A percentile compares a stretch with the other conserved stretches of the same genome.
Evolutionary conservation across 768 basidiomycete genomes (phyloP).

Genomic region (Mycena galopus): DNA sequence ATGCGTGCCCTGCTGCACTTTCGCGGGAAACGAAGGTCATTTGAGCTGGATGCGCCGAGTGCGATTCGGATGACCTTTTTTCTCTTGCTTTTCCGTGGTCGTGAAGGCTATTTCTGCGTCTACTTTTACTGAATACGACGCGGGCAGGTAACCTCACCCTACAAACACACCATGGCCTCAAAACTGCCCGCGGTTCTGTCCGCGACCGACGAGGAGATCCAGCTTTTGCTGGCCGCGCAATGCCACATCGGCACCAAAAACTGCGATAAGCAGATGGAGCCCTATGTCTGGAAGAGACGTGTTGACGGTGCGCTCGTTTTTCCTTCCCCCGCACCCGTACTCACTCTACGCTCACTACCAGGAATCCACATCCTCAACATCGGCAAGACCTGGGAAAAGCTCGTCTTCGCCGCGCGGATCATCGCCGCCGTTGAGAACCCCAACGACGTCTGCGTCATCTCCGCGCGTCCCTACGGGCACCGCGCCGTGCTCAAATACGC

Average conservation of each 20-base stretch:
- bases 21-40: constrained; percentile 46
- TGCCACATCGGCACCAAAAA: constrained; percentile 99
- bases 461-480: constrained; percentile 98
- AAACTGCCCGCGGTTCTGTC: constrained; percentile 95
- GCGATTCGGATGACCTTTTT: constrained; percentile 50
- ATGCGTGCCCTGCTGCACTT: constrained; percentile 44
- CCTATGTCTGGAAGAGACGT: constrained; percentile 98
- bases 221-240: constrained; percentile 94
- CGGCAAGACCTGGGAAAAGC: constrained; percentile 99
- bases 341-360: constrained; percentile 45
- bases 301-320: constrained; percentile 75
- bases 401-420: constrained; percentile 97
- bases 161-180: constrained; percentile 70
- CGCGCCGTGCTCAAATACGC: constrained; percentile 99
- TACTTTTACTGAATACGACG: too few species aligned
- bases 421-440: constrained; percentile 99
- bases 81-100: background rate
- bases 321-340: too few species aligned
- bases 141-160: constrained; percentile 14
- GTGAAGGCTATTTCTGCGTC: too few species aligned
- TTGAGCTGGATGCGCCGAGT: constrained; percentile 57
- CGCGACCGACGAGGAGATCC: constrained; percentile 98
- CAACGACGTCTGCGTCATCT: constrained; percentile 97
- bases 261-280: constrained; percentile 99
- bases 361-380: constrained; percentile 98